These are phyloP conservation scores for Saccharata proteae DNA, from an alignment of 2,329 filamentous ascomycete genomes.

Conservation along the genomic window DNA sequence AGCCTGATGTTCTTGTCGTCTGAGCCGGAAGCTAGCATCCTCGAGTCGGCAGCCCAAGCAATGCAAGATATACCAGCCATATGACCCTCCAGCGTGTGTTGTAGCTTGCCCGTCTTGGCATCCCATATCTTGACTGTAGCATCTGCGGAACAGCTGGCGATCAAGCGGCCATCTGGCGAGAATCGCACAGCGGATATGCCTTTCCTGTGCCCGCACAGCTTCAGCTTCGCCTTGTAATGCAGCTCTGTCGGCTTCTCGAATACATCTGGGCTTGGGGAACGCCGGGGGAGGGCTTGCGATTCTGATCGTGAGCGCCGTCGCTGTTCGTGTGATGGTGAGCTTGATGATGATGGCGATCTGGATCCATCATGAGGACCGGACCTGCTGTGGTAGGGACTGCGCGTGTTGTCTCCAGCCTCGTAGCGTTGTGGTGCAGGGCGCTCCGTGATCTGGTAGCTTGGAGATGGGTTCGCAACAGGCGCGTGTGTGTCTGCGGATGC, in stretches of 20 bases:
- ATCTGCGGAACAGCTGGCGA: slow-evolving; percentile 84
- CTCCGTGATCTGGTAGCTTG: slow-evolving; percentile 19
- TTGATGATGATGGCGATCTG: too few species aligned
- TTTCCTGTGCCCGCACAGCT: slow-evolving; percentile 64
- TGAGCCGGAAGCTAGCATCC: slow-evolving; percentile 76
- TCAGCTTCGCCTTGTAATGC: slow-evolving; percentile 57
- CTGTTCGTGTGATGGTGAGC: too few species aligned
- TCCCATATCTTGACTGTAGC: slow-evolving; percentile 88
- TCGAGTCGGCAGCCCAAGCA: slow-evolving; percentile 86
- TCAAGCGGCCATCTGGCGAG: slow-evolving; percentile 79
- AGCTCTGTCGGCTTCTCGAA: slow-evolving; percentile 40
- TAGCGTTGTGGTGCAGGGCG: slow-evolving; percentile 21
- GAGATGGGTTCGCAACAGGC: slow-evolving; percentile 16
- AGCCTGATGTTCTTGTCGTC: slow-evolving; percentile 94
- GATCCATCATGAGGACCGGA: slow-evolving; percentile 7
- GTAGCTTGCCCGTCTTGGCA: slow-evolving; percentile 60
- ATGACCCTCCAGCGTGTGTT: slow-evolving; percentile 86
- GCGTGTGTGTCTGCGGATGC: slow-evolving; percentile 20
- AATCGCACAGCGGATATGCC: slow-evolving; percentile 79
- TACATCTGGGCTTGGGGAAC: slow-evolving; percentile 9
- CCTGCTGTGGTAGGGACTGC: slow-evolving; percentile 11
- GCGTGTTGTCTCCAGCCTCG: slow-evolving; percentile 16
- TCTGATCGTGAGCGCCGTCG: too few species aligned
- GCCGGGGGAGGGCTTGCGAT: too few species aligned
- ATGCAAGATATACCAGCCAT: slow-evolving; percentile 85